Evolutionary conservation across 306 rosid species (phyloP).

Genomic region (Dryas drummondii): DNA sequence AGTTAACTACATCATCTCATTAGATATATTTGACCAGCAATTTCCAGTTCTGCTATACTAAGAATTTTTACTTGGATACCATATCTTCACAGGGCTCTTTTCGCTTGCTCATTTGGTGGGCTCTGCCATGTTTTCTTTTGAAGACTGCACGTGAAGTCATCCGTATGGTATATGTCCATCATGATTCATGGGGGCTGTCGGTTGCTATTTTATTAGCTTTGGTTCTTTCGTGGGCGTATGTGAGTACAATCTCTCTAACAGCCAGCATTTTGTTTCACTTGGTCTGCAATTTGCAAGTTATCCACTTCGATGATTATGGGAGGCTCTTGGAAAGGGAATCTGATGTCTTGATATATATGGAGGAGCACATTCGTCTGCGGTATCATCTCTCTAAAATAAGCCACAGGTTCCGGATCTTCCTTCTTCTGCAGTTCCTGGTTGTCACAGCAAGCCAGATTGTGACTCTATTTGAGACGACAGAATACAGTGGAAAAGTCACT

Average conservation of each 20-base stretch:
- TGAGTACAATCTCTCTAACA: conserved; percentile 62
- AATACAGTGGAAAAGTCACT: conserved; percentile 49
- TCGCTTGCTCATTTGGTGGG: conserved; percentile 60
- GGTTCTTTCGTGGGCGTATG: conserved; percentile 70
- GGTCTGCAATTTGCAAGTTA: conserved; percentile 81
- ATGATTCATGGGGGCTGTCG: conserved; percentile 56
- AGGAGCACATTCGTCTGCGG: conserved; percentile 76
- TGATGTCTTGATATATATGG: conserved; percentile 55
- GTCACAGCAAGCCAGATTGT: conserved; percentile 71
- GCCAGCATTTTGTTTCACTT: conserved; percentile 84
- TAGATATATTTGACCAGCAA: background rate
- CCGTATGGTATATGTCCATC: conserved; percentile 41
- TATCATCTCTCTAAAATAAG: conserved; percentile 79
- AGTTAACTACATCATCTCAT: background rate
- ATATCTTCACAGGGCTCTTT: conserved; percentile 46
- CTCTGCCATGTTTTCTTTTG: conserved; percentile 54
- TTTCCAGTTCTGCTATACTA: background rate
- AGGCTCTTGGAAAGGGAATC: conserved; percentile 71
- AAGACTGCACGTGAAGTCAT: conserved; percentile 59
- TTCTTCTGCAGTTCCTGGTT: conserved; percentile 61
- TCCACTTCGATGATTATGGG: conserved; percentile 73
- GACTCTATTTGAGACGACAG: conserved; percentile 62
- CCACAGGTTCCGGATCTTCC: conserved; percentile 81
- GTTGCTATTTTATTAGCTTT: conserved; percentile 41
- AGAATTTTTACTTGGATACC: background rate